These are phyloP conservation scores for Auriscalpium vulgare DNA, from an alignment of 768 basidiomycete species.

Conservation along the genomic window DNA sequence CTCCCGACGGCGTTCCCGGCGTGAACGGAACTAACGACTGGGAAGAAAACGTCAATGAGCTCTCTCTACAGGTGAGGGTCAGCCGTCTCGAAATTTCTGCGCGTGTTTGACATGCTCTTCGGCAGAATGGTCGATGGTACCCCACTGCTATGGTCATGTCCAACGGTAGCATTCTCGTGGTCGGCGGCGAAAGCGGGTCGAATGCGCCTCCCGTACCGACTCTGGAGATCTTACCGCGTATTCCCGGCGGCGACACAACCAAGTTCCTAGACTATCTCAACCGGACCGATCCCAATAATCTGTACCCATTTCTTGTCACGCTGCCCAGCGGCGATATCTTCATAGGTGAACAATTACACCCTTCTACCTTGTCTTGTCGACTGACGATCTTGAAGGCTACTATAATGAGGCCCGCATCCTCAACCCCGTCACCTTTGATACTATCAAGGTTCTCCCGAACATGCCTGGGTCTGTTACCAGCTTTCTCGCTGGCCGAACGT, in stretches of 20 bases:
- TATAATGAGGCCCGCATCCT: constrained; percentile 78
- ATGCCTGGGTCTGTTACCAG: constrained; percentile 69
- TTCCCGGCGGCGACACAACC: constrained; percentile 52
- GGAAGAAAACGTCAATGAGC: constrained; percentile 58
- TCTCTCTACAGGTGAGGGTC: constrained; percentile 49
- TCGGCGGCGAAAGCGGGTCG: constrained; percentile 69
- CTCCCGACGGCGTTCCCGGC: constrained; percentile 58
- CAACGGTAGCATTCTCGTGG: constrained; percentile 66
- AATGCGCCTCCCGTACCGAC: constrained; percentile 61
- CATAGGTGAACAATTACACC: constrained; percentile 37
- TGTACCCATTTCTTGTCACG: constrained; percentile 72
- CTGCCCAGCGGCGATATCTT: constrained; percentile 66
- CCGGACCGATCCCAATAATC: constrained; percentile 71
- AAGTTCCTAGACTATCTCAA: constrained; percentile 57
- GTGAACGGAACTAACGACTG: constrained; percentile 72
- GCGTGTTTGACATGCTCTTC: not conserved
- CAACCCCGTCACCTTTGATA: constrained; percentile 57
- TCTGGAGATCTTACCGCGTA: constrained; percentile 64
- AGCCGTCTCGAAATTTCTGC: not conserved
- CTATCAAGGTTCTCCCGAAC: constrained; percentile 54
- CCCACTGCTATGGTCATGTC: constrained; percentile 59
- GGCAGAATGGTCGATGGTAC: constrained; percentile 62
- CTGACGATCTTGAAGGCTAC: constrained; percentile 38
- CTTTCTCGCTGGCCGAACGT: constrained; percentile 66
- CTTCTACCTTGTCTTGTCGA: not conserved